Evolutionary conservation across 768 basidiomycete genomes (phyloP).

Genomic region (Podaxis sp.): DNA sequence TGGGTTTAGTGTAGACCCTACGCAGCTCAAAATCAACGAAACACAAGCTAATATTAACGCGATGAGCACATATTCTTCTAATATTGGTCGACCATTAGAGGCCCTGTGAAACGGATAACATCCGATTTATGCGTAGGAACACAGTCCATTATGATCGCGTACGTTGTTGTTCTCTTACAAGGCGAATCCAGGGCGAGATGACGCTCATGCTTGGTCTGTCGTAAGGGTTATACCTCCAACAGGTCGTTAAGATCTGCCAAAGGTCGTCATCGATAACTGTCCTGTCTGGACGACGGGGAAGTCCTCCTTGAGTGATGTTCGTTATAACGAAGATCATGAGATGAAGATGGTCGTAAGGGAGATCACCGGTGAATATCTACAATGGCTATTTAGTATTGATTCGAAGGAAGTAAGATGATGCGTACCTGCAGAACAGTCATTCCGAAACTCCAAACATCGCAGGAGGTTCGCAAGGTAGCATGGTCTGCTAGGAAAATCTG

Average conservation of each 20-base stretch:
- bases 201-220: background rate
- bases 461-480: background rate
- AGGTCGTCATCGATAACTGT: background rate
- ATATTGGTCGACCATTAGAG: too few relatives aligned
- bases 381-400: background rate
- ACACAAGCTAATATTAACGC: too few relatives aligned
- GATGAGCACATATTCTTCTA: too few relatives aligned
- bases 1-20: too few relatives aligned
- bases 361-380: background rate
- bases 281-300: background rate
- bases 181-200: conserved; percentile 9
- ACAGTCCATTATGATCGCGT: background rate
- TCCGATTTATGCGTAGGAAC: background rate
- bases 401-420: background rate
- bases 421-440: conserved; percentile 12
- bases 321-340: background rate
- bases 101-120: too few relatives aligned
- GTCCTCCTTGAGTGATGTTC: background rate
- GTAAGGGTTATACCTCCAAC: conserved; percentile 1
- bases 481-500: background rate
- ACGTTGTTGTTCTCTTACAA: conserved; percentile 4
- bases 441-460: conserved; percentile 16
- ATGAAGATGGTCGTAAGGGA: background rate
- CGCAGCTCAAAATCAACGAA: too few relatives aligned
- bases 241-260: background rate